Conservation (phyloP, 345 rosid genomes). For the Abelmoschus esculentus region DNA sequence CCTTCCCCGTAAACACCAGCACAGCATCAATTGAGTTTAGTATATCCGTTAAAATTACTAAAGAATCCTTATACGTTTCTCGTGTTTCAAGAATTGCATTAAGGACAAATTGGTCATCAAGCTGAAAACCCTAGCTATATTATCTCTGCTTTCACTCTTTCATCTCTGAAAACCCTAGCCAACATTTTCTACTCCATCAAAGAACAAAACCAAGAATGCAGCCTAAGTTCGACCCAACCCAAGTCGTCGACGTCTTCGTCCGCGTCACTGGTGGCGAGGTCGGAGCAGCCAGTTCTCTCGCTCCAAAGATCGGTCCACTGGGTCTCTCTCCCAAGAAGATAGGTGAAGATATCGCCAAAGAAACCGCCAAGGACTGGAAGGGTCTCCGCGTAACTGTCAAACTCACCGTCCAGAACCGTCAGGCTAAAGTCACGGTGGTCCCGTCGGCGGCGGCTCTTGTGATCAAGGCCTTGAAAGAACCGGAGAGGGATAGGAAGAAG, state of each 20-base stretch:
- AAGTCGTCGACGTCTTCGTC: constrained; percentile 57
- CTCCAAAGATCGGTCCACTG: constrained; percentile 41
- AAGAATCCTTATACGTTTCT: background rate
- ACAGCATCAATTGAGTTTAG: background rate
- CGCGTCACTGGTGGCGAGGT: constrained; percentile 69
- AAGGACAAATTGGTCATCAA: constrained; percentile 6
- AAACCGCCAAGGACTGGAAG: constrained; percentile 70
- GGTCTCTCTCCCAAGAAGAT: constrained; percentile 42
- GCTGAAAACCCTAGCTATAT: constrained; percentile 22
- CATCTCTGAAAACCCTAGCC: constrained; percentile 7
- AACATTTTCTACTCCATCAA: background rate
- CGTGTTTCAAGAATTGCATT: background rate
- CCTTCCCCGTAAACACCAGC: too few species aligned
- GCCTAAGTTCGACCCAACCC: constrained; percentile 62
- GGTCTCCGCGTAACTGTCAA: constrained; percentile 60
- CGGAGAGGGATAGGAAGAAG: constrained; percentile 52
- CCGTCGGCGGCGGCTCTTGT: constrained; percentile 62
- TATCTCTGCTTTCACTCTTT: background rate
- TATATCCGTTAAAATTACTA: background rate
- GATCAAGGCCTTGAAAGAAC: constrained; percentile 55
- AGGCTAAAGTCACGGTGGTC: constrained; percentile 56
- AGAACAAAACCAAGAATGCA: constrained; percentile 28
- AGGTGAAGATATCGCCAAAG: constrained; percentile 63
- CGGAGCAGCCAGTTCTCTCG: constrained; percentile 55
- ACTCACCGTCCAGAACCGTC: constrained; percentile 63